Evolutionary conservation across 352 stramenopile species (phyloP).

Genomic region (Thraustotheca clavata): DNA sequence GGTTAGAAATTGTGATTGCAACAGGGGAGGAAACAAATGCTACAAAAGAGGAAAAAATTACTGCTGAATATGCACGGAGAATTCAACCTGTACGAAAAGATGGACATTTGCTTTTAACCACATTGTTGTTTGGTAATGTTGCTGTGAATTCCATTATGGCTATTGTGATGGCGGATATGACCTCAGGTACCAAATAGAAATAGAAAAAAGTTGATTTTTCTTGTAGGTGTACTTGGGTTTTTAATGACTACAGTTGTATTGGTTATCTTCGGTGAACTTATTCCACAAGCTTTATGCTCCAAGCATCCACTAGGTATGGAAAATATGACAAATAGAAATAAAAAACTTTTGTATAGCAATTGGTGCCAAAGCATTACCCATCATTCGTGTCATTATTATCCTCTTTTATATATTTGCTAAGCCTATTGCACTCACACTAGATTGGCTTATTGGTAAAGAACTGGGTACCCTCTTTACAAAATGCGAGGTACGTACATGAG

Average conservation of each 20-base stretch:
- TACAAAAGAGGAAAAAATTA: slow-evolving; percentile 52
- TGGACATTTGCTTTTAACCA: slow-evolving; percentile 96
- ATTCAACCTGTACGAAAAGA: slow-evolving; percentile 86
- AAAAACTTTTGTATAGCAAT: slow-evolving; percentile 21
- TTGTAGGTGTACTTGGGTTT: slow-evolving; percentile 81
- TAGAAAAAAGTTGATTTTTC: neutral
- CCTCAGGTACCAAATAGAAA: slow-evolving; percentile 33
- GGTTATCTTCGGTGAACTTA: slow-evolving; percentile 93
- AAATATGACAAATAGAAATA: neutral
- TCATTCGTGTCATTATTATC: slow-evolving; percentile 89
- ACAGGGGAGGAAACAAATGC: slow-evolving; percentile 68
- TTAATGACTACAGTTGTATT: slow-evolving; percentile 91
- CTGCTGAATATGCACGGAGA: slow-evolving; percentile 42
- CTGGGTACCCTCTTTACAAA: slow-evolving; percentile 93
- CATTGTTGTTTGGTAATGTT: slow-evolving; percentile 97
- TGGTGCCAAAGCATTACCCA: slow-evolving; percentile 62
- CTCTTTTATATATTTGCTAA: slow-evolving; percentile 88
- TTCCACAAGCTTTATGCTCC: slow-evolving; percentile 89
- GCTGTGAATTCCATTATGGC: slow-evolving; percentile 95
- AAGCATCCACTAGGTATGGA: slow-evolving; percentile 79
- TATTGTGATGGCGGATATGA: slow-evolving; percentile 94
- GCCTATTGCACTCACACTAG: slow-evolving; percentile 84
- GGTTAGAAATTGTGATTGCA: slow-evolving; percentile 93
- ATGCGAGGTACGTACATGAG: slow-evolving; percentile 24
- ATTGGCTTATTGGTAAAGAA: slow-evolving; percentile 88